Base-by-base conservation (phyloP, 179 eudicot species). In the Sideroxylon spinosum region DNA sequence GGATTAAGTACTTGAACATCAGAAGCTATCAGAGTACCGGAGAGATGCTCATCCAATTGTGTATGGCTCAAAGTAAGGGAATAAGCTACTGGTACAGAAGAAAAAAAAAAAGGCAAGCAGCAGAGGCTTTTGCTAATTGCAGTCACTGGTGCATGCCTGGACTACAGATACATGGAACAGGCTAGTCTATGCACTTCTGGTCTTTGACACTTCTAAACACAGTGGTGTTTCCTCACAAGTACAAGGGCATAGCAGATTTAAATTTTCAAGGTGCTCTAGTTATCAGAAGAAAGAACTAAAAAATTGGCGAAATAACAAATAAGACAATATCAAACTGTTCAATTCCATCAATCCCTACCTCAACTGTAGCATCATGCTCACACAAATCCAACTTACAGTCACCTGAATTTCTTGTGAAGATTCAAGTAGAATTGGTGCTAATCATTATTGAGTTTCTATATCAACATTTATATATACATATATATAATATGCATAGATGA, bases 141-240 rank as follows among this genome's bases (percentile, higher is more conserved):
- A 88, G 89, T 75, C 91, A 86, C 61, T 88, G 91, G 91, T 88
- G 91, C 73, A 86, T 86, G 56, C 91, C 91, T 25, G 89, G 89
- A 1, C 84, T 88, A 20, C 91, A n/a, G 89, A 86, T 59, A 77
- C 85, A 46, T 88, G 91, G 91, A 88, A 88, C 81, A 87, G 84
- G 74, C 68, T 89, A 22, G 44, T 37, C 6, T 37, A 37, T 37
- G 44, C 44, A 37, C 2, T 37, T 37, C 44, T 37, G 44, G 44
- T 37, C 44, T 37, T 37, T 37, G 44, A 37, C 44, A 37, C 44
- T 37, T 37, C 44, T 3, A 37, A 37, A 37, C 44, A 37, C 44
- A 1, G 44, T 37, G 44, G 1, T 37, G 44, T 37, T 37, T 37
- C 44, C 44, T 37, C 44, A 37, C 44, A 37, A 37, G 44, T 37